Percentiles rank a stretch among this genome's conserved stretches.
phyloP scores from a whole-genome alignment of 2,329 filamentous ascomycete species.

The Pseudocercospora musae region DNA sequence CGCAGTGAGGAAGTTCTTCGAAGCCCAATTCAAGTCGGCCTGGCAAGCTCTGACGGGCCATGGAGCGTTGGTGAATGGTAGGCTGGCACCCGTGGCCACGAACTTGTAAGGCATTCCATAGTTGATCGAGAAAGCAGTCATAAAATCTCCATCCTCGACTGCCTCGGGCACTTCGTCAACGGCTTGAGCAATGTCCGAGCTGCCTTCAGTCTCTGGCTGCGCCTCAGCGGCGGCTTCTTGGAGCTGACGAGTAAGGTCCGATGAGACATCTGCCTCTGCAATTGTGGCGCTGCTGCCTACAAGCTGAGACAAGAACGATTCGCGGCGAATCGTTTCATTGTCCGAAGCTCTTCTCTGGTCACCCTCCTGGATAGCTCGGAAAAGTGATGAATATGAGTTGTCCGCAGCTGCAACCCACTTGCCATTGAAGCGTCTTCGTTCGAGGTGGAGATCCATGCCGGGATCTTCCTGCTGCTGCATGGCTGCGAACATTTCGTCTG shows the following conservation, averaged over 20 bases:
- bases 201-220: not conserved
- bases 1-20: slow-evolving; percentile 39
- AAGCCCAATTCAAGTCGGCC: slow-evolving; percentile 56
- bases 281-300: slow-evolving; percentile 2
- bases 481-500: slow-evolving; percentile 59
- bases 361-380: not conserved
- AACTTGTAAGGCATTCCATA: slow-evolving; percentile 65
- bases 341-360: slow-evolving; percentile 20
- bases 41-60: slow-evolving; percentile 49
- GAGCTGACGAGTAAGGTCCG: slow-evolving; percentile 2
- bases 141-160: slow-evolving; percentile 29
- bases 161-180: not conserved
- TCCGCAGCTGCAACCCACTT: not conserved
- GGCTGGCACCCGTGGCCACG: slow-evolving; percentile 53
- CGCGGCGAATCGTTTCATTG: not conserved
- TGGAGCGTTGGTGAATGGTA: slow-evolving; percentile 50
- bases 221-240: slow-evolving; percentile 11
- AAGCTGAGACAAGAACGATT: not conserved
- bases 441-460: slow-evolving; percentile 38
- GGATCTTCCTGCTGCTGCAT: slow-evolving; percentile 36
- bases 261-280: not conserved
- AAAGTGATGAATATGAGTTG: not conserved
- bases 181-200: not conserved
- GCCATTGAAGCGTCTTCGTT: slow-evolving; percentile 29
- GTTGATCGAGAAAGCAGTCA: slow-evolving; percentile 36